A percentile compares a stretch with the other conserved stretches of the same genome.
phyloP scores from a whole-genome alignment of 2,329 filamentous ascomycete species.

The Blastomyces gilchristii region DNA sequence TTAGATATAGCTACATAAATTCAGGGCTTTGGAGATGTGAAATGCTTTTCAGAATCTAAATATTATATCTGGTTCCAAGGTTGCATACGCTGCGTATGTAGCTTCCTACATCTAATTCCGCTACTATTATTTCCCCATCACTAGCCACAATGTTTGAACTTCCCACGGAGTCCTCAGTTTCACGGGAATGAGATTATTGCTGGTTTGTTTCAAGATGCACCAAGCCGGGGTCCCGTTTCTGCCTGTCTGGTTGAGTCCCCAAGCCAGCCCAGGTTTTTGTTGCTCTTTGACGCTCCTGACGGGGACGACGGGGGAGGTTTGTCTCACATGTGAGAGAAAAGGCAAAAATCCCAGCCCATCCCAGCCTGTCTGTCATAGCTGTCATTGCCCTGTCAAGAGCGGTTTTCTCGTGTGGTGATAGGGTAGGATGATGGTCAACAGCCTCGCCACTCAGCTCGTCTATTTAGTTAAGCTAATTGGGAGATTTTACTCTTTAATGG shows the following conservation, averaged over 20 bases:
- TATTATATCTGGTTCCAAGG: neutral
- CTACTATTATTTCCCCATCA: neutral
- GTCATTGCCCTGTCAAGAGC: neutral
- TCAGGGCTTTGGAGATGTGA: neutral
- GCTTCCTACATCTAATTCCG: neutral
- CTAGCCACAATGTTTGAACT: neutral
- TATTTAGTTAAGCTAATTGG: neutral
- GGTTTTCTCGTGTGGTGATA: neutral
- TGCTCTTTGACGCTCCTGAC: neutral
- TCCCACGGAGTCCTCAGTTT: neutral
- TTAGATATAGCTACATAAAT: neutral
- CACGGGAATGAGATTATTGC: neutral
- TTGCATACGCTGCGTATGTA: neutral
- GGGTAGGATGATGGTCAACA: neutral
- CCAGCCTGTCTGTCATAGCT: neutral
- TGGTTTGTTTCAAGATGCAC: neutral
- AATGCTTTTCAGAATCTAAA: too few species aligned
- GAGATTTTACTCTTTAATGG: neutral
- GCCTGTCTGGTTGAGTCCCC: neutral
- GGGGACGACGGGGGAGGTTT: neutral
- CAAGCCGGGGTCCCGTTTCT: neutral
- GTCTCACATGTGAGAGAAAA: neutral
- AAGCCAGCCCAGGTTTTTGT: neutral
- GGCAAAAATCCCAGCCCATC: neutral
- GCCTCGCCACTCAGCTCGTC: neutral